Evolutionary conservation across 805 yeast genomes (phyloP), one percentile per base, ranked within the genome.

Genomic region (Ogataea pini): DNA sequence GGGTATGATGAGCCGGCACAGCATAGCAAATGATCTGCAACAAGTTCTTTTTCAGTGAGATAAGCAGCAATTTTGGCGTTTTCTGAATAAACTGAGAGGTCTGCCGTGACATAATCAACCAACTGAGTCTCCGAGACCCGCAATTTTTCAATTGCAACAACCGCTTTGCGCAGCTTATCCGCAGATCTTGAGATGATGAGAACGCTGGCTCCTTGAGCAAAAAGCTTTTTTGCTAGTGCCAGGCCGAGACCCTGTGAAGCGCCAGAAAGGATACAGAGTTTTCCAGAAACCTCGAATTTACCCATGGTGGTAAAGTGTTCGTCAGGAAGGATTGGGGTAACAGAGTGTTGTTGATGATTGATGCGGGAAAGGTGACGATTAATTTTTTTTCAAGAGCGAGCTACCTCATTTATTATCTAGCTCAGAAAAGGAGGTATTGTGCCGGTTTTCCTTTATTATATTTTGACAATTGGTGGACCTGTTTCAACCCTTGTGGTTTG

Each of bases 231-330:
- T 0, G 96, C 96, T 48, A 92, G 66, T 32, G 85, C 87, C 3
- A 82, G 82, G 0, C 99, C 99, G 1, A 92, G 72, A 0, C 99
- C 99, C 61, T 92, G 99, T 0, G 97, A 89, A 0, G 89, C 98
- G 3, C 99, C 99, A 0, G 96, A 80, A n/a, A 92, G 76, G 14
- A 92, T 75, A 2, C 85, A 90, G 1, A 78, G 63, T 61, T 77
- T 78, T 22, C 77, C 77, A 43, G 75, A 70, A 9, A 78, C 71
- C 12, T 47, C 50, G 31, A 61, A 61, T 1, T 10, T 12, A 13
- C 31, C 31, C 31, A 28, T 28, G 31, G 8, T 13, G 31, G n/a
- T 5, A 12, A 13, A 8, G 14, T 28, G 14, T 4, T 12, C n/a
- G 29, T n/a, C 8, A 3, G 18, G 7, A 13, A 14, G 16, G 7